These are phyloP conservation scores for Hypholoma sublateritium DNA, from an alignment of 768 basidiomycete species.

Conservation along the genomic window DNA sequence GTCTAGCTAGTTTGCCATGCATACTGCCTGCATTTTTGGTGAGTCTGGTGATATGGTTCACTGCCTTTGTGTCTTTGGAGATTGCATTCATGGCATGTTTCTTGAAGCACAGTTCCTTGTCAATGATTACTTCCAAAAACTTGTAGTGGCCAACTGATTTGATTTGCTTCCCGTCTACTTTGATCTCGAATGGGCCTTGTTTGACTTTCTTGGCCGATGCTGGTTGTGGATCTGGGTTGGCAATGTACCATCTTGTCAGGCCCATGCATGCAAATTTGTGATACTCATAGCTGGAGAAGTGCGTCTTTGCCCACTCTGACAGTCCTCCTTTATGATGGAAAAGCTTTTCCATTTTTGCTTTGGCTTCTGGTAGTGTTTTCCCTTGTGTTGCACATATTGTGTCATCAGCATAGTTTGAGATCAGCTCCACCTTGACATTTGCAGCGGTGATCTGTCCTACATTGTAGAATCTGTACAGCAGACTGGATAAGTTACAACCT, in stretches of 20 bases:
- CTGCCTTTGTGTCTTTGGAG: not conserved
- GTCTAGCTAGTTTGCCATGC: not conserved
- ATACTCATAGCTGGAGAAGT: constrained; percentile 1
- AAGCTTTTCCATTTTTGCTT: not conserved
- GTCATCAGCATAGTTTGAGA: constrained; percentile 7
- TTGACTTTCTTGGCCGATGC: not conserved
- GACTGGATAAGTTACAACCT: constrained; percentile 23
- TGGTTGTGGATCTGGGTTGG: not conserved
- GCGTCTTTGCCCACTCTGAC: constrained; percentile 3
- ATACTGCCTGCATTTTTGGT: not conserved
- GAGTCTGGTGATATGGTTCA: too few relatives aligned
- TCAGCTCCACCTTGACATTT: not conserved
- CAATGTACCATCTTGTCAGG: not conserved
- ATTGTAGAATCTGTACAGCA: constrained; percentile 20
- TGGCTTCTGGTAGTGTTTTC: not conserved
- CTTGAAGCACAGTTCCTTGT: constrained; percentile 1
- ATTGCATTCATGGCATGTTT: not conserved
- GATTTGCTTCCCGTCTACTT: not conserved
- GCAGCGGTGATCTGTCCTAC: not conserved
- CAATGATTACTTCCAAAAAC: constrained; percentile 1
- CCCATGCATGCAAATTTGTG: constrained; percentile 5
- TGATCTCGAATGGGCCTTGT: not conserved
- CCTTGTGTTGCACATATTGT: not conserved
- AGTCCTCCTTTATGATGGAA: not conserved
- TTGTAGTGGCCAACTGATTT: not conserved